Evolutionary conservation across 2,329 filamentous ascomycete genomes (phyloP), one percentile per base, ranked within the genome.

Genomic region (Colletotrichum godetiae): DNA sequence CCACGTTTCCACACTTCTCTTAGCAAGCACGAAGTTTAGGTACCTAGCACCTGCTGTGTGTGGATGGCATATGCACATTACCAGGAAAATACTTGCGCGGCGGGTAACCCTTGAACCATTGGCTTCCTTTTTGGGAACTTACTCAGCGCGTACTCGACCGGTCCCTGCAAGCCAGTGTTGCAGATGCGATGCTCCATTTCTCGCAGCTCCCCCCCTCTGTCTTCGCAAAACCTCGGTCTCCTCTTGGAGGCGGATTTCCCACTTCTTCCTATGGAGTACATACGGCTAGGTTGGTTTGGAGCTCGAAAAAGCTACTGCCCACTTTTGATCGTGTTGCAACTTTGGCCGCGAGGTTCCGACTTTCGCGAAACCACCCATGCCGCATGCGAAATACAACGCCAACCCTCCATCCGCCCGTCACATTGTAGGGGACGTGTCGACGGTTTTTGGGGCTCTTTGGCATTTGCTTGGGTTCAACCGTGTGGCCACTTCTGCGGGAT

Each of bases 101-200:
- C 55, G 22, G 55, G 55, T 70, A n/a, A 29, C 49, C 67, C 57
- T 58, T 56, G 66, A 24, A 69, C 67, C 46, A 57, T 66, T 31
- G 70, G 60, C 70, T 73, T 61, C 70, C 67, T 52, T 10, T 70
- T 70, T 42, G 60, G 70, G 60, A 63, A 37, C 60, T 49, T 29
- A 33, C 13, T 52, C 60, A 56, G 60, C 70, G 42, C 53, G 49
- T 64, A 46, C 69, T 27, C 29, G 60, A n/a, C 35, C 56, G 27
- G 60, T 53, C 46, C 61, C 67, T 29, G 33, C 63, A 19, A 60
- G 42, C 63, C n/a, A 6, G 55, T 57, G 60, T 64, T 60, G 67
- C 70, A 70, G 67, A 60, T 65, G 71, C 37, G 35, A 49, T 61
- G 37, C 37, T 27, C 27, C 27, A 27, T 27, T 27, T 2, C 27